phyloP scores from a whole-genome alignment of 78 protist genomes.

The Dictyostelium capitatum region DNA sequence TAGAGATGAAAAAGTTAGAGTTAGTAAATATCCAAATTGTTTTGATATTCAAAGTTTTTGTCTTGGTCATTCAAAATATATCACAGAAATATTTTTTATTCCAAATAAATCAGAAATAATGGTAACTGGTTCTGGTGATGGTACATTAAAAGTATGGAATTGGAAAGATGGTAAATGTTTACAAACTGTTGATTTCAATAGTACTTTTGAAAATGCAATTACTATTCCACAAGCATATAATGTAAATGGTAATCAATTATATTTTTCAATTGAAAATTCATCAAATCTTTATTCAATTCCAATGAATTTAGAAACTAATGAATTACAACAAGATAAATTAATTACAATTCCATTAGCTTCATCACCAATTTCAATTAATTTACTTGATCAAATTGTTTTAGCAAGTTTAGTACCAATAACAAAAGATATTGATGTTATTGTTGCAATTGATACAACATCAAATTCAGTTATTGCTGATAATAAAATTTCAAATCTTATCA shows the following conservation, averaged over 20 bases:
- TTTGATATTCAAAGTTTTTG: conserved; percentile 79
- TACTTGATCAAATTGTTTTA: neutral
- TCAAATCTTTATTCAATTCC: neutral
- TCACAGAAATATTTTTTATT: conserved; percentile 32
- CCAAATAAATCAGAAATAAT: conserved; percentile 46
- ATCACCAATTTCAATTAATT: conserved; percentile 1
- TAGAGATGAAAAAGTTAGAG: conserved; percentile 86
- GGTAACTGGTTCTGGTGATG: conserved; percentile 82
- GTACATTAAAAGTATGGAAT: conserved; percentile 72
- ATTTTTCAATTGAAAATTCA: conserved; percentile 11
- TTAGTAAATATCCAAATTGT: conserved; percentile 77
- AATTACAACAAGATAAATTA: neutral
- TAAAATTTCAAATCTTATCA: neutral
- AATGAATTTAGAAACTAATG: neutral
- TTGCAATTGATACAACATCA: neutral
- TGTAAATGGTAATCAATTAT: neutral
- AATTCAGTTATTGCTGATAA: neutral
- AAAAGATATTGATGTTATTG: neutral
- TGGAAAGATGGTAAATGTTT: conserved; percentile 66
- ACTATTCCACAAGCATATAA: conserved; percentile 27
- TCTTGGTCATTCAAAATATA: conserved; percentile 72
- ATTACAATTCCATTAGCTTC: neutral
- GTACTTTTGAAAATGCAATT: neutral
- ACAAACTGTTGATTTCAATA: conserved; percentile 33
- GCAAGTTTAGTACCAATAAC: neutral